phyloP scores from a whole-genome alignment of 768 basidiomycete genomes.

The Leccinum barrowsii region DNA sequence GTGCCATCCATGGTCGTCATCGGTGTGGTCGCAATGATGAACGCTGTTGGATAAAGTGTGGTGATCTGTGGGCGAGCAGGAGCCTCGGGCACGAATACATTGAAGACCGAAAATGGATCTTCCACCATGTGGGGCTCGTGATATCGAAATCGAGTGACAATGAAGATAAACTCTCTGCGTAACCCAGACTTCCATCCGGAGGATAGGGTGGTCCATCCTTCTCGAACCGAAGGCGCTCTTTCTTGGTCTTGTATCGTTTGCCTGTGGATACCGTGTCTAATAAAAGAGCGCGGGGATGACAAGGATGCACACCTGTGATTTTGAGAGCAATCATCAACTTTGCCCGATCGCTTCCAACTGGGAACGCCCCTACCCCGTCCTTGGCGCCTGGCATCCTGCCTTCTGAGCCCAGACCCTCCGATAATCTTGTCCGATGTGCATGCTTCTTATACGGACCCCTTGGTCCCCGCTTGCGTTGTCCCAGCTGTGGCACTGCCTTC shows the following conservation, averaged over 20 bases:
- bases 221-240: slow-evolving; percentile 73
- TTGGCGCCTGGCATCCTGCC: slow-evolving; percentile 73
- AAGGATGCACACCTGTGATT: slow-evolving; percentile 53
- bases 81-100: slow-evolving; percentile 57
- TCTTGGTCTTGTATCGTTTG: slow-evolving; percentile 78
- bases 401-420: slow-evolving; percentile 59
- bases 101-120: slow-evolving; percentile 70
- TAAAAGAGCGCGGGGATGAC: neutral
- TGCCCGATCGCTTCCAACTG: slow-evolving; percentile 68
- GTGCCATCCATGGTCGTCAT: neutral
- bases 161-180: slow-evolving; percentile 42
- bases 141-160: neutral
- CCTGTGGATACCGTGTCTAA: slow-evolving; percentile 29
- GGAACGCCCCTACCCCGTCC: slow-evolving; percentile 73
- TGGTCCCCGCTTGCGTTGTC: slow-evolving; percentile 38
- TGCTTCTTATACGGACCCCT: slow-evolving; percentile 55
- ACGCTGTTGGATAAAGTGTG: slow-evolving; percentile 49
- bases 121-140: slow-evolving; percentile 49
- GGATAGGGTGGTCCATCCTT: slow-evolving; percentile 67
- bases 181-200: slow-evolving; percentile 79
- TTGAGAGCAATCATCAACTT: slow-evolving; percentile 69
- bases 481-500: neutral
- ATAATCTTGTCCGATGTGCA: slow-evolving; percentile 33
- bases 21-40: slow-evolving; percentile 18
- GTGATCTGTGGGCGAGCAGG: slow-evolving; percentile 52